These are phyloP conservation scores for Metarhizium anisopliae DNA, from an alignment of 2,329 filamentous ascomycete genomes.

Conservation along the genomic window DNA sequence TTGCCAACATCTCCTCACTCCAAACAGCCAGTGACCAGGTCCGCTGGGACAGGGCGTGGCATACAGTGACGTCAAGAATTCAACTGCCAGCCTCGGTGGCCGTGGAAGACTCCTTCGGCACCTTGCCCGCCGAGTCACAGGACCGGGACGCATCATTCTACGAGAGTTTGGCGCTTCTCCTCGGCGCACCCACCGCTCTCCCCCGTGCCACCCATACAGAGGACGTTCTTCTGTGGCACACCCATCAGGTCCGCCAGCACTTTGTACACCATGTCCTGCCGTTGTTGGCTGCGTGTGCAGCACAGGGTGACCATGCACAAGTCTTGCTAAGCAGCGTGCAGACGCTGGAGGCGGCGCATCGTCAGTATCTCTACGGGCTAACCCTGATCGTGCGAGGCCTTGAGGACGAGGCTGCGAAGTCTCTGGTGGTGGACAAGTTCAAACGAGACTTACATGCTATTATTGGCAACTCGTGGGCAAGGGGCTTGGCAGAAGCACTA, in stretches of 20 bases:
- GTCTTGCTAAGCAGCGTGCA: conserved; percentile 44
- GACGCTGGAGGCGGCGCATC: conserved; percentile 50
- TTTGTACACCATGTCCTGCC: conserved; percentile 52
- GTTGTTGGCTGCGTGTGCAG: conserved; percentile 38
- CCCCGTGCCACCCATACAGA: conserved; percentile 44
- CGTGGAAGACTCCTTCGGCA: conserved; percentile 45
- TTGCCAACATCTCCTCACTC: conserved; percentile 9
- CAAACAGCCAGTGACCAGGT: conserved; percentile 37
- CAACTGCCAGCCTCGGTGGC: conserved; percentile 47
- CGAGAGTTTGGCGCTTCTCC: conserved; percentile 43
- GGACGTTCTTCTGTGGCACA: conserved; percentile 51
- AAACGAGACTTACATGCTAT: conserved; percentile 54
- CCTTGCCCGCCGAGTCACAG: conserved; percentile 33
- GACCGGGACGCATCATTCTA: conserved; percentile 36
- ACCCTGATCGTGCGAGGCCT: conserved; percentile 41
- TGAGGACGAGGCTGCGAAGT: conserved; percentile 25
- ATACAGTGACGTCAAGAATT: conserved; percentile 48
- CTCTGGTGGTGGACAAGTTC: conserved; percentile 40
- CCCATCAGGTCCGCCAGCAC: conserved; percentile 50
- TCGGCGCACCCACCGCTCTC: conserved; percentile 35
- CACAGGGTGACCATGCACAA: conserved; percentile 32
- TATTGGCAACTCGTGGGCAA: conserved; percentile 53
- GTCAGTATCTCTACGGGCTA: conserved; percentile 47
- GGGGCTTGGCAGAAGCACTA: conserved; percentile 43
- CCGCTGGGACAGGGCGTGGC: conserved; percentile 54